Base-by-base conservation (phyloP, 1,284 basidiomycete genomes). In the Cronartium quercuum region DNA sequence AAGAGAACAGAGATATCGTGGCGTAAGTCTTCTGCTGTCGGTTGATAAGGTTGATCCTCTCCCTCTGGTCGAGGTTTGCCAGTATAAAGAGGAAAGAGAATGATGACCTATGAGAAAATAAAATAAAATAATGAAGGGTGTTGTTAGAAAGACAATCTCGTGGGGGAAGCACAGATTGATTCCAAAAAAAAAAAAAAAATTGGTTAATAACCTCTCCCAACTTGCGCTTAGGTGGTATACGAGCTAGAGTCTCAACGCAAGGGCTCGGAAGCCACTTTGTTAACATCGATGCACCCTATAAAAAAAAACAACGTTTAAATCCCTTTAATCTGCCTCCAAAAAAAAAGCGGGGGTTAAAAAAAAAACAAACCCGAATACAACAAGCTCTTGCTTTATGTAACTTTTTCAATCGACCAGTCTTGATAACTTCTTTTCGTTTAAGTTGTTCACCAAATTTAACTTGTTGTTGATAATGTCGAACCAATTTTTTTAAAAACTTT, bases 211-310 rank as follows among this genome's bases (percentile, higher is more conserved):
- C 73, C 58, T 60, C 37, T 24, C 73, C 73, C 57, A 75, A 47
- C 42, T 75, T 75, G 6, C 42, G 55, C 41, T 63, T 51, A 6
- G 73, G 73, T 6, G 73, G 73, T 62, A 75, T 29, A 51, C 73
- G 73, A 40, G 44, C 55, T 18, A 75, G 37, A 9, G 73, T 67
- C 60, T 75, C 73, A n/a, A 75, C 47, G 38, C 73, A 75, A 38
- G 40, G 57, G 40, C 55, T 67, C 44, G 73, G 73, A 29, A 75
- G 73, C 73, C 73, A 75, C 37, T 68, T 61, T 12, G 24, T 51
- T 35, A 75, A 58, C 15, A n/a, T 47, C 15, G 64, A 61, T 40
- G 73, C 73, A 51, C 37, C 57, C 73, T 75, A 47, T 51, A 6
- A 18, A 15, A 18, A 13, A 51, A 51, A 18, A 0, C 24, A 13